Conservation (phyloP, 2,329 filamentous ascomycete genomes). For the Fusarium brevicatenulatum region DNA sequence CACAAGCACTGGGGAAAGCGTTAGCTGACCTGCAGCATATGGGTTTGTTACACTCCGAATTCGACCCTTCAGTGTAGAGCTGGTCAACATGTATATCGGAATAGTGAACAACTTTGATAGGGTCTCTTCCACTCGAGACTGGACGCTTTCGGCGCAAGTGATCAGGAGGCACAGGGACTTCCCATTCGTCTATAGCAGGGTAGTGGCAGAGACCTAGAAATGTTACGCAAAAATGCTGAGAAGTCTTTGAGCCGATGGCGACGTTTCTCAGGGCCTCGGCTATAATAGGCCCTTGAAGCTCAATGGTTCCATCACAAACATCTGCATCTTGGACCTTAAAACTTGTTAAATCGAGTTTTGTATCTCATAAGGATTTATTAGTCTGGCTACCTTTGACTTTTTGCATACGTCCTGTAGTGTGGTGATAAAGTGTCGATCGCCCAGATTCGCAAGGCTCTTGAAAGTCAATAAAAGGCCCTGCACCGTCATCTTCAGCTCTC, state of each 20-base stretch:
- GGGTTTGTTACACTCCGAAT: conserved; percentile 65
- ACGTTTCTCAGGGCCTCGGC: conserved; percentile 60
- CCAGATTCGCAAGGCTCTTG: conserved; percentile 55
- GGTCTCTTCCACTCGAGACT: conserved; percentile 55
- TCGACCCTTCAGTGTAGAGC: conserved; percentile 63
- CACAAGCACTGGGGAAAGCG: no score
- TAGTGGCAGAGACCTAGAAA: conserved; percentile 64
- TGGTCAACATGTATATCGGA: conserved; percentile 70
- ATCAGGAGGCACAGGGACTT: conserved; percentile 56
- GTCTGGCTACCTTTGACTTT: conserved; percentile 44
- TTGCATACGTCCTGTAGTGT: conserved; percentile 48
- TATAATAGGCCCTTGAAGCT: conserved; percentile 63
- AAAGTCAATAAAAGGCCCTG: conserved; percentile 52
- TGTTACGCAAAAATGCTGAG: conserved; percentile 62
- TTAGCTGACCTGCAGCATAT: conserved; percentile 64
- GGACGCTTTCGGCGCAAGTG: conserved; percentile 53
- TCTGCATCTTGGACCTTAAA: conserved; percentile 62
- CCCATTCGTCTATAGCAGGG: conserved; percentile 56
- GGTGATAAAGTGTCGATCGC: conserved; percentile 54
- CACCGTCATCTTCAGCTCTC: not conserved
- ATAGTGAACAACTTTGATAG: conserved; percentile 67
- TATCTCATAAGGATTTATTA: not conserved
- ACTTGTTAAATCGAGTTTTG: not conserved
- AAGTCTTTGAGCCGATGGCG: conserved; percentile 58
- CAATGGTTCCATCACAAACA: conserved; percentile 64